Conservation (phyloP, 176 grass and related monocot genomes). For the Hyparrhenia diplandra region DNA sequence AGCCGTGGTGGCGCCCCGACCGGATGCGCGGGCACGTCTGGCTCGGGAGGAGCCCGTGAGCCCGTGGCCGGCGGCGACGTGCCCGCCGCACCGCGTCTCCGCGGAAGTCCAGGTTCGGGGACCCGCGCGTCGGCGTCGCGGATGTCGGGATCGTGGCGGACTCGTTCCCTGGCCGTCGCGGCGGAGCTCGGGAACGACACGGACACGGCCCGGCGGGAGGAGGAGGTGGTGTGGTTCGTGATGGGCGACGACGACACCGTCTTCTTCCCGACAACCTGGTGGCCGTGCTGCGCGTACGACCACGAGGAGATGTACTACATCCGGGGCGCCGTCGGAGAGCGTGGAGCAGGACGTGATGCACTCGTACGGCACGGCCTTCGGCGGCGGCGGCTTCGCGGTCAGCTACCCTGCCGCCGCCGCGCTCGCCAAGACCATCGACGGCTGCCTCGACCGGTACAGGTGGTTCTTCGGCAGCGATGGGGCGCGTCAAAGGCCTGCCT, state of each 20-base stretch:
- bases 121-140: constrained; percentile 67
- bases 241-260: constrained; percentile 99
- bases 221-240: constrained; percentile 69
- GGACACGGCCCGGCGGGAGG: neutral
- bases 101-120: constrained; percentile 65
- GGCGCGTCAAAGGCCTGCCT: constrained; percentile 87
- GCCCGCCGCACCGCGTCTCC: constrained; percentile 74
- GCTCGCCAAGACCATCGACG: constrained; percentile 57
- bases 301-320: constrained; percentile 90
- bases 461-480: constrained; percentile 80
- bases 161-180: constrained; percentile 40
- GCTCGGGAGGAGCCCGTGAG: constrained; percentile 56
- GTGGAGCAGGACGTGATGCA: constrained; percentile 93
- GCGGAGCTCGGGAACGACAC: constrained; percentile 26
- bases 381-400: constrained; percentile 86
- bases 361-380: constrained; percentile 89
- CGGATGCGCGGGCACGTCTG: constrained; percentile 76
- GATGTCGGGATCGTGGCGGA: constrained; percentile 79
- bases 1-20: constrained; percentile 74
- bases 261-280: constrained; percentile 94
- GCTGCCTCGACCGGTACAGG: constrained; percentile 70
- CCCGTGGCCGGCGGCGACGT: constrained; percentile 44
- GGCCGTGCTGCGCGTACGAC: constrained; percentile 71
- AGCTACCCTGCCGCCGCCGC: constrained; percentile 73
- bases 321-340: constrained; percentile 89